phyloP scores from a whole-genome alignment of 345 rosid genomes.

The Cochlearia excelsa region DNA sequence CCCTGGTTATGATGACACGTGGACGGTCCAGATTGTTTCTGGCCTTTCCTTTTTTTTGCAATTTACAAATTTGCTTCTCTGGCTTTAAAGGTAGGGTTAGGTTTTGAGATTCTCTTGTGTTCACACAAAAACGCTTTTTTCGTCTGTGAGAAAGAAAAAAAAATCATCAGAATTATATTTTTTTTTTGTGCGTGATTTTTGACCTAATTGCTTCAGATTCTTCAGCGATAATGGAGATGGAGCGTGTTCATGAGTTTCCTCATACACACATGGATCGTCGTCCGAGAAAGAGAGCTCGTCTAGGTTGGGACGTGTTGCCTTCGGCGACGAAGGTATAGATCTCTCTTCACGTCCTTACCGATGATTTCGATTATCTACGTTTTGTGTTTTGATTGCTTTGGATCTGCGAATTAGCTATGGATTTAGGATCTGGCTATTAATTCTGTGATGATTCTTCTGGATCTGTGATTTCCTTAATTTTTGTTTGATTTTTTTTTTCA shows the following conservation, averaged over 20 bases:
- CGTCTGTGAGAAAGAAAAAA: no score
- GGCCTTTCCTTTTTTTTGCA: constrained; percentile 29
- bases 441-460: constrained; percentile 7
- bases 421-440: constrained; percentile 15
- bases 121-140: constrained; percentile 3
- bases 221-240: constrained; percentile 69
- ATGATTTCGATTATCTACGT: background rate
- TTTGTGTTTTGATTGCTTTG: constrained; percentile 1
- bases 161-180: constrained; percentile 16
- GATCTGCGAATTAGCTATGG: background rate
- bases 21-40: constrained; percentile 40
- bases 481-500: background rate
- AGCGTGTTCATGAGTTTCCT: constrained; percentile 71
- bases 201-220: background rate
- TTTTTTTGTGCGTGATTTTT: background rate
- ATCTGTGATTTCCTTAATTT: constrained; percentile 14
- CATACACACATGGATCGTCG: constrained; percentile 69
- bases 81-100: constrained; percentile 55
- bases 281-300: constrained; percentile 82
- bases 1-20: constrained; percentile 49
- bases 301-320: constrained; percentile 86
- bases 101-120: constrained; percentile 24
- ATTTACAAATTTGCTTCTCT: constrained; percentile 3
- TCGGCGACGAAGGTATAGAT: constrained; percentile 55
- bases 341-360: background rate